These are phyloP conservation scores for Penicillium lagena DNA, from an alignment of 495 filamentous ascomycete genomes.

Conservation along the genomic window DNA sequence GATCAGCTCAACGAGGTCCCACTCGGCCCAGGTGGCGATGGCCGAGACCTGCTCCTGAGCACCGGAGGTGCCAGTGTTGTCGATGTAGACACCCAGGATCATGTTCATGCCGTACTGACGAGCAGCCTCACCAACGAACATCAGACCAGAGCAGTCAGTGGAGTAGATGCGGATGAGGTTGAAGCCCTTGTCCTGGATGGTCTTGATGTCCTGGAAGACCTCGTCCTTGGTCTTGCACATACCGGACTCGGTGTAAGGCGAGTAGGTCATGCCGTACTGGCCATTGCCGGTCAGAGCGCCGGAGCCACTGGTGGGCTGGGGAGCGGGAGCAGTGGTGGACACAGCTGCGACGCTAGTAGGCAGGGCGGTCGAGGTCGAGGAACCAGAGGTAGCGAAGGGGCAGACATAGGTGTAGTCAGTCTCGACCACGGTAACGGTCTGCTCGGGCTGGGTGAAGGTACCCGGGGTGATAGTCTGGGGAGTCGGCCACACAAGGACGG, in stretches of 20 bases:
- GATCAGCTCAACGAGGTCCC: constrained; percentile 69
- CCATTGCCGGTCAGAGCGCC: constrained; percentile 32
- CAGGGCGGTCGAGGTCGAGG: too few species aligned
- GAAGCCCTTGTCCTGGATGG: constrained; percentile 71
- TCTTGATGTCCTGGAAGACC: constrained; percentile 58
- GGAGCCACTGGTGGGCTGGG: constrained; percentile 11
- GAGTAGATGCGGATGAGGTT: constrained; percentile 80
- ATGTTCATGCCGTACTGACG: constrained; percentile 59
- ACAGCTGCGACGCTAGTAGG: constrained; percentile 16
- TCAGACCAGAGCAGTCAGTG: constrained; percentile 79
- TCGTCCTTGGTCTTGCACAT: constrained; percentile 60
- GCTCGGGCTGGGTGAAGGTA: constrained; percentile 65
- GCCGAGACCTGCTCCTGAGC: constrained; percentile 62
- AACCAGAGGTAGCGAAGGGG: constrained; percentile 50
- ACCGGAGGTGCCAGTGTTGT: constrained; percentile 50
- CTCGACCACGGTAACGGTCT: constrained; percentile 61
- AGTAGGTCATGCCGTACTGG: constrained; percentile 90
- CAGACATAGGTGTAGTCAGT: constrained; percentile 65
- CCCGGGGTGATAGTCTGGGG: constrained; percentile 60
- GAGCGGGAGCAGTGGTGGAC: constrained; percentile 12
- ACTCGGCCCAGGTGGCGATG: constrained; percentile 68
- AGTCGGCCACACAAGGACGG: constrained; percentile 59
- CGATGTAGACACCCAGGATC: constrained; percentile 83
- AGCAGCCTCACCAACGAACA: constrained; percentile 63
- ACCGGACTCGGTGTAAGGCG: constrained; percentile 60